A percentile compares a stretch with the other conserved stretches of the same genome.
Evolutionary conservation across 768 basidiomycete genomes (phyloP).

Genomic region (Suillus cothurnatus): DNA sequence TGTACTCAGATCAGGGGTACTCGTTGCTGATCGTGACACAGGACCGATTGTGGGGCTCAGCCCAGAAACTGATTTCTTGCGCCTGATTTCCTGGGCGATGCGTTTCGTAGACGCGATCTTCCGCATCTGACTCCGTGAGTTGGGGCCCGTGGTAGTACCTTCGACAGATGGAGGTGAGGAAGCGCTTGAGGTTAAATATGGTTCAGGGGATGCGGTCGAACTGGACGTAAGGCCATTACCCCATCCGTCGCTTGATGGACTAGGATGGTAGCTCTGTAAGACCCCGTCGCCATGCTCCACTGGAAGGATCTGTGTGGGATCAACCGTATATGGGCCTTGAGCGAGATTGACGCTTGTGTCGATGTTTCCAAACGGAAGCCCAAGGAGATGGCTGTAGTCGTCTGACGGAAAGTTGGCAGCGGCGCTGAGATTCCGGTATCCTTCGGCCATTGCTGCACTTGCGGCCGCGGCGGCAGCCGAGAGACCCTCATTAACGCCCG

Average conservation of each 20-base stretch:
- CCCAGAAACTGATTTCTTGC: constrained; percentile 48
- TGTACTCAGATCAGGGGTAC: constrained; percentile 61
- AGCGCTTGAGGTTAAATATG: constrained; percentile 66
- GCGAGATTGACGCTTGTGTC: constrained; percentile 43
- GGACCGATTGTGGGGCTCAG: constrained; percentile 27
- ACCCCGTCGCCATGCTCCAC: constrained; percentile 42
- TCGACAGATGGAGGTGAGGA: constrained; percentile 76
- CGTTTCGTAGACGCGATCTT: constrained; percentile 72
- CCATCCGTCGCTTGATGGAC: constrained; percentile 85
- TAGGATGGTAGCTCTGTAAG: constrained; percentile 62
- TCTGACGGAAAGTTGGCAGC: constrained; percentile 55
- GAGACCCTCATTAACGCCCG: constrained; percentile 47
- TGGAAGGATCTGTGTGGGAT: constrained; percentile 87
- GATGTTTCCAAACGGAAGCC: constrained; percentile 60
- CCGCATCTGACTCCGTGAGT: constrained; percentile 40
- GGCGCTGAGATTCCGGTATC: constrained; percentile 67
- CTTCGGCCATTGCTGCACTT: constrained; percentile 70
- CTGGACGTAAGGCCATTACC: constrained; percentile 68
- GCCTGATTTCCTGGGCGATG: constrained; percentile 53
- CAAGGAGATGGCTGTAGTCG: constrained; percentile 66
- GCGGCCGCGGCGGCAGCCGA: constrained; percentile 68
- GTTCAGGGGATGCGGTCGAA: constrained; percentile 74
- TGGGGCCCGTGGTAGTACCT: constrained; percentile 36
- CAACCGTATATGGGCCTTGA: constrained; percentile 71
- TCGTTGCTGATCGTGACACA: constrained; percentile 55